These are phyloP conservation scores for Chlamydomonas incerta DNA, from an alignment of 139 green algal genomes.

Conservation along the genomic window DNA sequence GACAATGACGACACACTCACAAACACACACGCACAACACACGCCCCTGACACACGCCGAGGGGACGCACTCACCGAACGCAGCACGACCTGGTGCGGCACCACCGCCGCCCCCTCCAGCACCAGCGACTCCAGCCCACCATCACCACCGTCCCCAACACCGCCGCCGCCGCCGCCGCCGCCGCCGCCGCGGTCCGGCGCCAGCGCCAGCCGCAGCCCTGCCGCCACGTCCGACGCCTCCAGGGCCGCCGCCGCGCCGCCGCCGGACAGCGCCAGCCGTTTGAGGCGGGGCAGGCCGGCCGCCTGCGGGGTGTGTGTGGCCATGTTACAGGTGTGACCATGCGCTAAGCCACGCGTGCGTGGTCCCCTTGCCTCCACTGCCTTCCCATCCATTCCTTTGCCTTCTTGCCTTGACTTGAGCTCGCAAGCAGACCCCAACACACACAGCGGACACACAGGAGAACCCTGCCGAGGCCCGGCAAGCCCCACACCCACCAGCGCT, in stretches of 20 bases:
- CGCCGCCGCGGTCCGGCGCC: neutral
- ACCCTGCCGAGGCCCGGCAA: no score
- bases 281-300: neutral
- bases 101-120: neutral
- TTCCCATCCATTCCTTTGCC: neutral
- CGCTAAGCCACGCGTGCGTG: no score
- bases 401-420: no score
- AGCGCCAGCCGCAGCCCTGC: neutral
- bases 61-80: neutral
- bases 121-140: neutral
- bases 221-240: constrained; percentile 3
- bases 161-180: no score
- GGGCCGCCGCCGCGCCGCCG: neutral
- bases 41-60: no score
- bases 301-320: no score
- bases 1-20: no score
- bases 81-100: constrained; percentile 32
- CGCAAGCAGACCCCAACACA: no score
- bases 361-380: no score
- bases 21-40: neutral
- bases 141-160: no score
- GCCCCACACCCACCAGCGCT: neutral
- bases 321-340: no score
- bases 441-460: no score
- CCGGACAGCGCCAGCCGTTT: constrained; percentile 9